A percentile compares a stretch with the other conserved stretches of the same genome.
phyloP scores from a whole-genome alignment of 163 green algal genomes.

The Coccomyxa subellipsoidea region DNA sequence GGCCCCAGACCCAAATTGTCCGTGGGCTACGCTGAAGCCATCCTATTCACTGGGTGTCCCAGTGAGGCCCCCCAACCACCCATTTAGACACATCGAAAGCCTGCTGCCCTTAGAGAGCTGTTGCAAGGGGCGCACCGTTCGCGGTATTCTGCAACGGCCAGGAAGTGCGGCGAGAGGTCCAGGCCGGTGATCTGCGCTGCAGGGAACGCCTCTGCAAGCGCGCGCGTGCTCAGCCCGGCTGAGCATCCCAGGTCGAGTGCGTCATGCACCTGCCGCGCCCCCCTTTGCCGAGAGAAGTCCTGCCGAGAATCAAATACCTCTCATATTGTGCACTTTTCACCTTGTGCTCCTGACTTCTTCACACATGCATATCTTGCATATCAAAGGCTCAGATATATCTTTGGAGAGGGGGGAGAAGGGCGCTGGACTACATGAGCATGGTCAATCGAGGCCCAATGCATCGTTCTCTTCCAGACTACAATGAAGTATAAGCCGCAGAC shows the following conservation, averaged over 20 bases:
- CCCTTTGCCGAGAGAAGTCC: slow-evolving; percentile 33
- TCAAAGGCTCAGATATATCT: background rate
- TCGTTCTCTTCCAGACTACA: too few species aligned
- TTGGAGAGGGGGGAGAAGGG: too few species aligned
- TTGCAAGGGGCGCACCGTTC: slow-evolving; percentile 51
- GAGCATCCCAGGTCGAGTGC: slow-evolving; percentile 85
- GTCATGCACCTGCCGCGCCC: slow-evolving; percentile 18
- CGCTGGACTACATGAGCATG: too few species aligned
- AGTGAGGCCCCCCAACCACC: too few species aligned
- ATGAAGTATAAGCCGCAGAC: too few species aligned
- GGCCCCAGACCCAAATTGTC: too few species aligned
- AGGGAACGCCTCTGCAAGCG: slow-evolving; percentile 59
- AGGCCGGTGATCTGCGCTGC: slow-evolving; percentile 54
- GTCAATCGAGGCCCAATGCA: too few species aligned
- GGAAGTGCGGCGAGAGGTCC: slow-evolving; percentile 85
- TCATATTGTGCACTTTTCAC: background rate
- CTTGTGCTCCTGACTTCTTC: background rate
- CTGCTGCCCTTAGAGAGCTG: too few species aligned
- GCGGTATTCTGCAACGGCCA: slow-evolving; percentile 77
- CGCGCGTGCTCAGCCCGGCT: slow-evolving; percentile 66
- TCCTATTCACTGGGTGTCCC: too few species aligned
- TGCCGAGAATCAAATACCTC: slow-evolving; percentile 12
- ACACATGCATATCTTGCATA: background rate
- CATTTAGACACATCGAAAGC: too few species aligned
- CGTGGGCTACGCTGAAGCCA: too few species aligned